phyloP scores from a whole-genome alignment of 2,329 filamentous ascomycete species.

The Colletotrichum lentis region DNA sequence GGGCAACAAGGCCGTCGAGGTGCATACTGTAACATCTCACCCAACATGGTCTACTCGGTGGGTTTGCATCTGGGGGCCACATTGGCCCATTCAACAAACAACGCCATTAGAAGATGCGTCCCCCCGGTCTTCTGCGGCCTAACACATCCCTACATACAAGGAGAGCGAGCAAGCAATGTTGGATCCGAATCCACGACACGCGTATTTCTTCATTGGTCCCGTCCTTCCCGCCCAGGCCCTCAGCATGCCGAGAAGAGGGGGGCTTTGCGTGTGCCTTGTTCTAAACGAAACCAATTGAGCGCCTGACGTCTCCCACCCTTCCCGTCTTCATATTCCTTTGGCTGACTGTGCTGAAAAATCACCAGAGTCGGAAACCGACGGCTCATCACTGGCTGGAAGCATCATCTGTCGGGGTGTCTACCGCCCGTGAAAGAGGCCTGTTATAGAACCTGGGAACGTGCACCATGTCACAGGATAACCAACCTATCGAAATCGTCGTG shows the following conservation, averaged over 20 bases:
- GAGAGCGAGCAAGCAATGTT: background rate
- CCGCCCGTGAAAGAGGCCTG: background rate
- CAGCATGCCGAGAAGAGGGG: background rate
- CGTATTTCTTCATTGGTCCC: background rate
- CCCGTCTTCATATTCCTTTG: background rate
- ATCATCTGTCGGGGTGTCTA: background rate
- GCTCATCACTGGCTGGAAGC: no score
- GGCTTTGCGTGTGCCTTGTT: background rate
- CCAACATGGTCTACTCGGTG: background rate
- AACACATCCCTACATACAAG: background rate
- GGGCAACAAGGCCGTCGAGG: background rate
- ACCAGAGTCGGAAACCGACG: no score
- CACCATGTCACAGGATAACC: slow-evolving; percentile 2
- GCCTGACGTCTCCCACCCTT: background rate
- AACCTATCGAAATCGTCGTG: background rate
- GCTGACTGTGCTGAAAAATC: background rate
- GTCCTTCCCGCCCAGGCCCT: background rate
- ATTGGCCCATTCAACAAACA: background rate
- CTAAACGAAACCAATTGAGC: background rate
- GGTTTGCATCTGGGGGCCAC: background rate
- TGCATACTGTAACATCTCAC: background rate
- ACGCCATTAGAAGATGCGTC: background rate
- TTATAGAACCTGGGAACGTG: background rate
- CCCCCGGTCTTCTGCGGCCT: background rate
- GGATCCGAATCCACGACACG: background rate